Evolutionary conservation across 441 rosid species (phyloP).

Genomic region (Gossypium gossypioides): DNA sequence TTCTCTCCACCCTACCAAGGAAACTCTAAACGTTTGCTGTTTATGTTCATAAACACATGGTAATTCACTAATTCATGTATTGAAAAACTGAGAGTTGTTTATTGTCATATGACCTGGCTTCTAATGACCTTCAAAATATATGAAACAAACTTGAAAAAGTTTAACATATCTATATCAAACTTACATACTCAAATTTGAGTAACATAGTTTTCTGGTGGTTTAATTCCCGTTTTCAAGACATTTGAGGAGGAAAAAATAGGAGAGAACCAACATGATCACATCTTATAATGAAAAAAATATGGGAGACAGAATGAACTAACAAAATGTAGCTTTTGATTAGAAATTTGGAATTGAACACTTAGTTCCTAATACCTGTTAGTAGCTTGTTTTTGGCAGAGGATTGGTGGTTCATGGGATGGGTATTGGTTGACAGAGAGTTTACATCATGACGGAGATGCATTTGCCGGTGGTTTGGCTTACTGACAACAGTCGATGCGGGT

Average conservation of each 20-base stretch:
- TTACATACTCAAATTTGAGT: not conserved
- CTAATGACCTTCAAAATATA: not conserved
- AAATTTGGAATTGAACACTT: not conserved
- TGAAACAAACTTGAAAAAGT: not conserved
- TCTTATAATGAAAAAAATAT: too few relatives aligned
- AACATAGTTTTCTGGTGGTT: not conserved
- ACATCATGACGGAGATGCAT: slow-evolving; percentile 73
- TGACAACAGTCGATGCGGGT: slow-evolving; percentile 21
- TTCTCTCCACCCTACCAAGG: too few relatives aligned
- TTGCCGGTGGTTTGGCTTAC: slow-evolving; percentile 80
- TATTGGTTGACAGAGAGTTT: slow-evolving; percentile 89
- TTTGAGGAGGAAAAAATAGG: not conserved
- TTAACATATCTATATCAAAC: not conserved
- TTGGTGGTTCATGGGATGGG: slow-evolving; percentile 95
- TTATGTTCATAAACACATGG: too few relatives aligned
- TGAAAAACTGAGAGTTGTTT: not conserved
- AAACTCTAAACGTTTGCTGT: too few relatives aligned
- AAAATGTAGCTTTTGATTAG: not conserved
- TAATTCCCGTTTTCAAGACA: not conserved
- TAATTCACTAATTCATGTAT: not conserved
- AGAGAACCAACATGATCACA: not conserved
- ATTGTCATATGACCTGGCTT: not conserved
- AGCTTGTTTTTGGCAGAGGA: slow-evolving; percentile 39
- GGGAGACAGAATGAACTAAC: not conserved
- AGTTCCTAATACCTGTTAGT: not conserved